Base-by-base conservation (phyloP, 129 eudicot species). In the Smallanthus sonchifolius region DNA sequence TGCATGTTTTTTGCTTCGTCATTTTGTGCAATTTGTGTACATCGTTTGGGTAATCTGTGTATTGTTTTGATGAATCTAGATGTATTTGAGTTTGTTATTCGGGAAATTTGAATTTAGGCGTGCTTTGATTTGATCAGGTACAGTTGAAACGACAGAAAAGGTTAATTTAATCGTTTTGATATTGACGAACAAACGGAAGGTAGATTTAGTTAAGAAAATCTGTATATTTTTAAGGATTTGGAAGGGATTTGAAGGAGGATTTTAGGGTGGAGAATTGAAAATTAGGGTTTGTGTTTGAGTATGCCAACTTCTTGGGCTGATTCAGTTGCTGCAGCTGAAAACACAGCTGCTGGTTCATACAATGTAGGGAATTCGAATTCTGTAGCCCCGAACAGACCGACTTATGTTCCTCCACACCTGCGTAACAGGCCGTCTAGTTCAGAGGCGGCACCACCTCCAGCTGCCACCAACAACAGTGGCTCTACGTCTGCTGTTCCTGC, bases 231-330 rank as follows among this genome's bases (percentile, higher is more conserved):
- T 67, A 28, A 39, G 44, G 2, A 16, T 40, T 55, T 42, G 30
- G 2, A 6, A 6, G 7, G 24, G 47, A 43, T 34, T 75, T 44
- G 75, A 40, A 57, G 62, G 52, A 37, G 32, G 57, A 62, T 70
- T 78, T 78, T 73, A 43, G 61, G 74, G 78, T 20, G 61, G 59
- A 15, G 35, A 19, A 9, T 3, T 48, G 17, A 67, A 24, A 57
- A 44, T 13, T 44, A 55, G 49, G 78, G 83, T 56, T 79, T 79
- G 38, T 69, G 74, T 77, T 80, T 73, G 77, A 83, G 67, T 67
- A 88, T 88, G 94, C 84, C 87, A 74, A 83, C 86, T 73, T 78
- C 90, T 7, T 88, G 93, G 94, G 86, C 87, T 80, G 90, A 88
- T 73, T 64, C 86, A 62, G 81, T 75, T 72, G 74, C 79, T 80